A percentile compares a stretch with the other conserved stretches of the same genome.
These are phyloP conservation scores for Stramenopiles sp. DNA, from an alignment of 352 stramenopile species.

Conservation along the genomic window DNA sequence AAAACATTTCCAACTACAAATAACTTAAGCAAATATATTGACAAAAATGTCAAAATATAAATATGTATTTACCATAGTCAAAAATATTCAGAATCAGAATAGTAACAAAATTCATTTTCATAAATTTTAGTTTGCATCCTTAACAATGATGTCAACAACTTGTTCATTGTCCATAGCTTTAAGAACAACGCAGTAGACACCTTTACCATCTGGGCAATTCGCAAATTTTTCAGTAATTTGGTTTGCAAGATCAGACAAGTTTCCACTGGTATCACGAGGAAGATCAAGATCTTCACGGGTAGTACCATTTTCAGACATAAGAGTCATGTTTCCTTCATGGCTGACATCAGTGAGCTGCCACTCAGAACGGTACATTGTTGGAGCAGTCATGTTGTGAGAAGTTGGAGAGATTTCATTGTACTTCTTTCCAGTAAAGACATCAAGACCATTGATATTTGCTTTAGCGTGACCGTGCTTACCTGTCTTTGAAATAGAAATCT, in stretches of 20 bases:
- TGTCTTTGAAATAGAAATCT: conserved; percentile 15
- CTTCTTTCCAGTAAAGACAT: conserved; percentile 18
- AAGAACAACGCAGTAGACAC: conserved; percentile 2
- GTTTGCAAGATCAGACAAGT: neutral
- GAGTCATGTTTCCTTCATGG: neutral
- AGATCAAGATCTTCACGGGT: conserved; percentile 6
- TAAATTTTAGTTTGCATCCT: too few species aligned
- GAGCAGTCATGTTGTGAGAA: conserved; percentile 18
- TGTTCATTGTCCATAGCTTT: conserved; percentile 3
- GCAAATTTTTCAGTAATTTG: conserved; percentile 1
- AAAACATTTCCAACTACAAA: too few species aligned
- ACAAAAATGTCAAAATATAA: too few species aligned
- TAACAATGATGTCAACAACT: too few species aligned
- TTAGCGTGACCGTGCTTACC: conserved; percentile 17
- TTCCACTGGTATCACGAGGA: neutral
- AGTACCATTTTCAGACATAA: neutral
- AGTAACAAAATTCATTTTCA: too few species aligned
- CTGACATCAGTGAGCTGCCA: neutral
- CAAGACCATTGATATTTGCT: conserved; percentile 18
- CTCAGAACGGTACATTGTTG: conserved; percentile 6
- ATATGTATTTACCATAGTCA: too few species aligned
- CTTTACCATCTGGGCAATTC: conserved; percentile 1
- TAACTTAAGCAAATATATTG: too few species aligned
- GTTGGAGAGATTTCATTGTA: conserved; percentile 18
- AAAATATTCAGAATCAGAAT: too few species aligned